Conservation (phyloP, 2,329 filamentous ascomycete species). For the Rutstroemia sp. region DNA sequence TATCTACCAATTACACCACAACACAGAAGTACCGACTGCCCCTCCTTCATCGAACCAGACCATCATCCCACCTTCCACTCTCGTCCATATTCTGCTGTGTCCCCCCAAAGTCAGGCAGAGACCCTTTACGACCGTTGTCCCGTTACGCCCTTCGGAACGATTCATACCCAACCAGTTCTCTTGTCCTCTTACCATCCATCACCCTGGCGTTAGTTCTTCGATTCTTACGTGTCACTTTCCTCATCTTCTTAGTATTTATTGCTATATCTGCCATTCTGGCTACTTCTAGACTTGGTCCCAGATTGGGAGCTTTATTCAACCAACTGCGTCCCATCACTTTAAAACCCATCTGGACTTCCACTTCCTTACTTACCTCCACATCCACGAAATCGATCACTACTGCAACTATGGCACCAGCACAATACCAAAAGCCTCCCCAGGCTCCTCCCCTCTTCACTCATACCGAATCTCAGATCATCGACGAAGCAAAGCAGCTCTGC, state of each 20-base stretch:
- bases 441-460: constrained; percentile 70
- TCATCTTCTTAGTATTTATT: constrained; percentile 49
- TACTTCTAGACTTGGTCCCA: constrained; percentile 38
- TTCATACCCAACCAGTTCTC: background rate
- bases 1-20: no score
- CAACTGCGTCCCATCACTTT: constrained; percentile 38
- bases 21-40: no score
- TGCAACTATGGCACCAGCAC: constrained; percentile 55
- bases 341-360: constrained; percentile 5
- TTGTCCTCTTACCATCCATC: background rate
- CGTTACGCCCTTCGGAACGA: background rate
- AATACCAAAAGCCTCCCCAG: constrained; percentile 70
- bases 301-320: constrained; percentile 50
- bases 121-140: no score
- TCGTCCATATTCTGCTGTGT: background rate
- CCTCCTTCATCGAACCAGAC: no score
- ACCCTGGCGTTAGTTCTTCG: constrained; percentile 12
- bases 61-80: background rate
- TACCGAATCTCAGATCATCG: constrained; percentile 60
- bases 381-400: constrained; percentile 32
- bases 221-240: constrained; percentile 35
- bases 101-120: no score
- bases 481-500: constrained; percentile 60
- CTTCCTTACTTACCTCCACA: background rate
- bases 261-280: constrained; percentile 57